These are phyloP conservation scores for Gyromitra esculenta DNA, from an alignment of 2,329 filamentous ascomycete genomes.

Conservation along the genomic window DNA sequence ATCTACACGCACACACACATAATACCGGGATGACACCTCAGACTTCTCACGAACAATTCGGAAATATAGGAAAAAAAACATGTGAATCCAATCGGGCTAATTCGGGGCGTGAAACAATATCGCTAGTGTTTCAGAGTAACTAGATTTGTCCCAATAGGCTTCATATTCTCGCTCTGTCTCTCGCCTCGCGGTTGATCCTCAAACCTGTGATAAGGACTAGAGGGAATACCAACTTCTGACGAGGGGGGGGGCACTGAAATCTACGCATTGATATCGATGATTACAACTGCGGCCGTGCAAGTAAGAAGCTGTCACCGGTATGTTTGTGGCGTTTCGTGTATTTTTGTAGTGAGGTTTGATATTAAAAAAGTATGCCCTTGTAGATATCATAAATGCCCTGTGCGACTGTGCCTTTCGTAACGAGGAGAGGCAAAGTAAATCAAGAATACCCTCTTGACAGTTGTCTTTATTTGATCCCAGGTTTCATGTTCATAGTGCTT, in stretches of 20 bases:
- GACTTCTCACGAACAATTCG: constrained; percentile 9
- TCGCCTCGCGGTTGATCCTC: constrained; percentile 7
- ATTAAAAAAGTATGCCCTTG: constrained; percentile 23
- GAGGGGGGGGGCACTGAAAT: constrained; percentile 11
- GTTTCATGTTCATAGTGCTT: constrained; percentile 30
- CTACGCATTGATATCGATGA: constrained; percentile 18
- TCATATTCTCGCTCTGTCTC: background rate
- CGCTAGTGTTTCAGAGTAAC: constrained; percentile 29
- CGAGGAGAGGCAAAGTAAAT: constrained; percentile 27
- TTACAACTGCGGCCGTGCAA: constrained; percentile 18
- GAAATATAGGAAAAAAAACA: constrained; percentile 7
- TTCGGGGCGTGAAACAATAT: constrained; percentile 25
- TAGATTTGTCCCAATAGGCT: constrained; percentile 18
- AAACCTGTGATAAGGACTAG: constrained; percentile 15
- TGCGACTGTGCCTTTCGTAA: constrained; percentile 21
- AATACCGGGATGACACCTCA: background rate
- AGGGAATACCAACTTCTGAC: constrained; percentile 1
- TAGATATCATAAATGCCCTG: constrained; percentile 22
- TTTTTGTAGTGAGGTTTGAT: constrained; percentile 18
- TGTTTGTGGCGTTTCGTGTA: constrained; percentile 19
- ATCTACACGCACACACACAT: constrained; percentile 30
- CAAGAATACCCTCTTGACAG: constrained; percentile 28
- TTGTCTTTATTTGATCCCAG: constrained; percentile 25
- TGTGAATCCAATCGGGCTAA: constrained; percentile 32
- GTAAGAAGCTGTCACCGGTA: constrained; percentile 13